Evolutionary conservation across 495 filamentous ascomycete genomes (phyloP).

Genomic region (Penicillium crystallinum): DNA sequence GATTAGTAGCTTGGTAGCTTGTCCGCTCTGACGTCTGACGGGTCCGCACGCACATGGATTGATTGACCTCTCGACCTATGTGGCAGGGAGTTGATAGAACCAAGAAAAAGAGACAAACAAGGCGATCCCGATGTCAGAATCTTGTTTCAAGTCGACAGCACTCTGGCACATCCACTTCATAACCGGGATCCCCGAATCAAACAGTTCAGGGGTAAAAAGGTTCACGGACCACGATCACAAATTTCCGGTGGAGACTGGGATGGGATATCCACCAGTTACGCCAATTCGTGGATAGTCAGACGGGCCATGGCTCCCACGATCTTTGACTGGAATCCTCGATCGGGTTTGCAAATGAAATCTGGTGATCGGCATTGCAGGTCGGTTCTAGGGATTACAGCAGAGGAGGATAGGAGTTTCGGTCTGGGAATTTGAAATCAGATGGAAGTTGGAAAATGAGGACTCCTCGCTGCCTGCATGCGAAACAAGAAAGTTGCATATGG

Average conservation of each 20-base stretch:
- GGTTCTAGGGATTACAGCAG: too few species aligned
- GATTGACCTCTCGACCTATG: too few species aligned
- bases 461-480: conserved; percentile 16
- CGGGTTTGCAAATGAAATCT: background rate
- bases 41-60: too few species aligned
- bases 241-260: background rate
- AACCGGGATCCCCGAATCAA: background rate
- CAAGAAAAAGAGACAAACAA: background rate
- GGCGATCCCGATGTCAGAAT: background rate
- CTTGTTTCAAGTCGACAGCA: background rate
- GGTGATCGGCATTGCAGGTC: conserved; percentile 7
- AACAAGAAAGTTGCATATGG: conserved; percentile 1
- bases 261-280: background rate
- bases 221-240: background rate
- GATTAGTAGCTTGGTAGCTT: background rate
- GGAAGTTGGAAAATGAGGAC: background rate
- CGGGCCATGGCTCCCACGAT: background rate
- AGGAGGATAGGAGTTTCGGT: too few species aligned
- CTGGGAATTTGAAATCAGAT: background rate
- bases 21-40: background rate
- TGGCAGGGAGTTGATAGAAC: too few species aligned
- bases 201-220: background rate
- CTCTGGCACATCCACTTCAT: background rate
- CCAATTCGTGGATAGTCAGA: background rate
- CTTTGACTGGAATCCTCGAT: background rate